Evolutionary conservation across 257 asterid genomes (phyloP), one percentile per base, ranked within the genome.

Genomic region (Solanum appendiculatum): DNA sequence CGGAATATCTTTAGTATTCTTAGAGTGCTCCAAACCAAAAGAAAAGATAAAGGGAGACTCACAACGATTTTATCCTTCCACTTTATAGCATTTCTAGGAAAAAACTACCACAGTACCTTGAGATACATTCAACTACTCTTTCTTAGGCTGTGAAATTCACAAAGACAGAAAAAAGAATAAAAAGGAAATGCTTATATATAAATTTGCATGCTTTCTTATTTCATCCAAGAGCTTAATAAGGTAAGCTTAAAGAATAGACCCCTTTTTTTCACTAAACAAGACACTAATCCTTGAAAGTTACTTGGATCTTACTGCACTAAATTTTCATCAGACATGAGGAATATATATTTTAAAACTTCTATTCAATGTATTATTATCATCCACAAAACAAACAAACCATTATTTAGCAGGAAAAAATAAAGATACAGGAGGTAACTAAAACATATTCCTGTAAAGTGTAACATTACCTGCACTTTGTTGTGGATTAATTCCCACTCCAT

Each of bases 401-500:
- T 31, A 78, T 16, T 80, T 46, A 80, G 66, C 27, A 0, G 37
- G 37, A 0, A 10, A 11, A 6, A 77, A 42, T 1, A 44, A 9
- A 27, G 64, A 9, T 27, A 74, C 21, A 21, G 1, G 42, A 46
- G 27, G 66, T 44, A 80, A 46, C 66, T 44, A 29, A 16, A 80
- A 75, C 36, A 74, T 31, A 86, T 27, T 85, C 85, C 11, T 54
- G 81, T n/a, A 21, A 66, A 86, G 37, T 64, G n/a, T 12, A 3
- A 78, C 87, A 87, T 39, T 91, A 96, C 99, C 99, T 92, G 98
- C 99, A 94, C 98, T 95, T 89, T 96, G 99, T 63, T 96, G 98
- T 85, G 98, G 99, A 91, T 94, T 96, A 87, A 96, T 96, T 91
- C 98, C 99, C 56, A 96, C 98, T 68, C 99, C 99, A 94, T 95